These are phyloP conservation scores for Ichthyophthirius multifiliis DNA, from an alignment of 169 alveolate species.

Conservation along the genomic window DNA sequence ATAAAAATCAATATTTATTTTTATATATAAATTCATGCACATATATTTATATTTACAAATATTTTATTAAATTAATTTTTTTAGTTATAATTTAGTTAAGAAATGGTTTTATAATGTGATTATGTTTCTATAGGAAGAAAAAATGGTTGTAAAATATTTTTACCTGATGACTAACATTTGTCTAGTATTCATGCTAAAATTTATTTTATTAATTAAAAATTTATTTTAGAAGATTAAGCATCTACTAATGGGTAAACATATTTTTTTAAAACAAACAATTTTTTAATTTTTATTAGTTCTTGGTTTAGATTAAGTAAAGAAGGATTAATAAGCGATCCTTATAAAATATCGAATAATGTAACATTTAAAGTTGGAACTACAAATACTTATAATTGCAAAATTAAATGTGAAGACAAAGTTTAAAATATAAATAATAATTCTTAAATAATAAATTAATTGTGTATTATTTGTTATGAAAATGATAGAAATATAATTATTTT, in stretches of 20 bases:
- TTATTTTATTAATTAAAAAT: constrained; percentile 36
- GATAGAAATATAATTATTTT: constrained; percentile 59
- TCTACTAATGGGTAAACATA: constrained; percentile 56
- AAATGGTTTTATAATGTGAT: background rate
- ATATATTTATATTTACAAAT: no score
- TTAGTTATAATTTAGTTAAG: constrained; percentile 9
- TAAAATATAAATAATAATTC: background rate
- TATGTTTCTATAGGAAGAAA: constrained; percentile 59
- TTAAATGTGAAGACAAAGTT: background rate
- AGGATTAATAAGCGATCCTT: constrained; percentile 42
- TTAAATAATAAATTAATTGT: no score
- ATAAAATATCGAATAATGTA: constrained; percentile 42
- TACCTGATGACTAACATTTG: constrained; percentile 63
- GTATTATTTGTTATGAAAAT: constrained; percentile 54
- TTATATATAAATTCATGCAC: no score
- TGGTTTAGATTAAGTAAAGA: constrained; percentile 70
- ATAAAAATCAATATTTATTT: no score
- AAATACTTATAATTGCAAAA: constrained; percentile 26
- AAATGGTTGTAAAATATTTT: constrained; percentile 44
- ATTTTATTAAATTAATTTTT: background rate
- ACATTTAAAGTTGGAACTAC: constrained; percentile 63
- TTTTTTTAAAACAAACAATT: background rate
- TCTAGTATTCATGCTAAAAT: constrained; percentile 67
- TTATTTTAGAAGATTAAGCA: constrained; percentile 59
- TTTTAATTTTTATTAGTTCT: constrained; percentile 34